Conservation (phyloP, 257 asterid genomes). For the Galeopsis tetrahit region DNA sequence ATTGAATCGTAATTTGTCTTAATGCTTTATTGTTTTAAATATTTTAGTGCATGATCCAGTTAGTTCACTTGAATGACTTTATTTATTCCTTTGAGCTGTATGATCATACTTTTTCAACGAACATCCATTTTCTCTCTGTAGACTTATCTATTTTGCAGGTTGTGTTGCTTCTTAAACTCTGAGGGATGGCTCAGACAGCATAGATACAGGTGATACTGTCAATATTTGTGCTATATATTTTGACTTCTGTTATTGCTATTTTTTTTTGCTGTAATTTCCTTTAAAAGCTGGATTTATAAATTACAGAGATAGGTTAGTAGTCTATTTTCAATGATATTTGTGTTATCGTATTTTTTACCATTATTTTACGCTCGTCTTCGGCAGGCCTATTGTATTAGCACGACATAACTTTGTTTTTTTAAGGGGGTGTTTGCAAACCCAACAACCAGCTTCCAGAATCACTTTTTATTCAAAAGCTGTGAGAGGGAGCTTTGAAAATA, state of each 20-base stretch:
- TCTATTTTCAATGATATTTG: slow-evolving; percentile 6
- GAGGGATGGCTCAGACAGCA: slow-evolving; percentile 26
- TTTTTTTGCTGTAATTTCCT: neutral
- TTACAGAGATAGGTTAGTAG: neutral
- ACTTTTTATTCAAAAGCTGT: too few species aligned
- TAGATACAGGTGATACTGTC: neutral
- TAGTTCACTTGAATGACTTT: slow-evolving; percentile 6
- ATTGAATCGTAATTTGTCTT: neutral
- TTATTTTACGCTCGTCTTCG: neutral
- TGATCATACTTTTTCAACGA: slow-evolving; percentile 1
- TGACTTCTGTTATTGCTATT: too few species aligned
- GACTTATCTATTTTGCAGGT: slow-evolving; percentile 29
- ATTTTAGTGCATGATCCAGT: neutral
- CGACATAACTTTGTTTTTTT: neutral
- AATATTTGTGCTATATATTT: neutral
- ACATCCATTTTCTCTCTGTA: slow-evolving; percentile 24
- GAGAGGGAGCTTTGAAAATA: too few species aligned
- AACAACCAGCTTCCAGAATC: too few species aligned
- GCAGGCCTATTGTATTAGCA: neutral
- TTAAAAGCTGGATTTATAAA: neutral
- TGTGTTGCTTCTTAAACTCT: slow-evolving; percentile 17
- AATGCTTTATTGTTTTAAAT: neutral
- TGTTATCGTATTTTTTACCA: neutral
- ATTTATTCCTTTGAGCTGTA: slow-evolving; percentile 9
- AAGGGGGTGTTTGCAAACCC: too few species aligned